These are phyloP conservation scores for Pogostemon cablin DNA, from an alignment of 257 asterid species.

Conservation along the genomic window DNA sequence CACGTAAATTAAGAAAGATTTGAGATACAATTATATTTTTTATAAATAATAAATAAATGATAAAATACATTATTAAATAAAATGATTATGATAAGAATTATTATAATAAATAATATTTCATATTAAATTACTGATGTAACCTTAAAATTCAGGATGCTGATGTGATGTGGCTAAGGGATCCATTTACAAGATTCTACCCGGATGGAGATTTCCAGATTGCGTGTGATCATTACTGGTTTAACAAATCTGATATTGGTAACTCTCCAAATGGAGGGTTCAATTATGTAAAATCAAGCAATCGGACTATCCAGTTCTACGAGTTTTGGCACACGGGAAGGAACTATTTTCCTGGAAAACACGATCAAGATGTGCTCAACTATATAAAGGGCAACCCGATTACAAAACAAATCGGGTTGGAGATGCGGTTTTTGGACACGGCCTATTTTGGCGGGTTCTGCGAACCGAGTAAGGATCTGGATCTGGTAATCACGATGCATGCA, in stretches of 20 bases:
- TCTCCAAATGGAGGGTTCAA: slow-evolving; percentile 65
- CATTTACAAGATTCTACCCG: slow-evolving; percentile 48
- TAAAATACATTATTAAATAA: too few relatives aligned
- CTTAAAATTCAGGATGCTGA: slow-evolving; percentile 59
- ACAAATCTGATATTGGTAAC: slow-evolving; percentile 39
- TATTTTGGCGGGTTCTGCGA: slow-evolving; percentile 65
- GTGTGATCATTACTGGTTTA: slow-evolving; percentile 50
- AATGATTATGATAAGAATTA: too few relatives aligned
- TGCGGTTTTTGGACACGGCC: slow-evolving; percentile 54
- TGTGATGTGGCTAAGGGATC: slow-evolving; percentile 65
- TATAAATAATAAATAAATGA: too few relatives aligned
- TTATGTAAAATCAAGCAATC: slow-evolving; percentile 50
- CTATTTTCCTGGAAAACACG: slow-evolving; percentile 50
- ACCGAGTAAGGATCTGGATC: slow-evolving; percentile 50
- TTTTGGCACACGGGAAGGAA: slow-evolving; percentile 45
- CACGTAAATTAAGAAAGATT: too few relatives aligned
- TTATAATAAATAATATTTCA: too few relatives aligned
- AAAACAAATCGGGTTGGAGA: slow-evolving; percentile 40
- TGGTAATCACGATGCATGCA: slow-evolving; percentile 64
- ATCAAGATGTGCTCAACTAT: slow-evolving; percentile 60
- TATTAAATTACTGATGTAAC: too few relatives aligned
- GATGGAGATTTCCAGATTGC: slow-evolving; percentile 63
- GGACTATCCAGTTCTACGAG: slow-evolving; percentile 52
- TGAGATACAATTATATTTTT: too few relatives aligned
- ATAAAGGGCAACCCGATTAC: slow-evolving; percentile 45